Evolutionary conservation across 116 monocot genomes (phyloP), one percentile per base, ranked within the genome.

Genomic region (Zostera marina): DNA sequence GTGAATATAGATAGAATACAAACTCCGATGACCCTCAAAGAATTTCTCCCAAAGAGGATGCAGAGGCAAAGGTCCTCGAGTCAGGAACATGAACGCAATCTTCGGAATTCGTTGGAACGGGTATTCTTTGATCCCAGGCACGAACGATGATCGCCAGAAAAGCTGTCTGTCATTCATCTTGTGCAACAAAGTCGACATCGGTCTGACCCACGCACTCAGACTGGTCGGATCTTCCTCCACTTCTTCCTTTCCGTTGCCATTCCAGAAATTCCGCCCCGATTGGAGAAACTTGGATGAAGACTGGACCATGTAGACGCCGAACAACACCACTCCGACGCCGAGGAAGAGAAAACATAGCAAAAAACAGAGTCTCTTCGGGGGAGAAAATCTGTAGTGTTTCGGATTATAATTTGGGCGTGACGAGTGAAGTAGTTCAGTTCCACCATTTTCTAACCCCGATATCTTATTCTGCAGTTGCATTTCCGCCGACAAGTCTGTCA

Each of bases 71-170:
- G 81, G 84, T 42, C 93, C 93, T 13, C 68, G 72, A 0, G 84
- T 76, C 53, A 93, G 56, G 73, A 88, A 93, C 84, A 93, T 77
- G 57, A 93, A 88, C 8, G 93, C 88, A 25, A 88, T 69, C 68
- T 84, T 93, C n/a, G 93, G 93, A 15, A 70, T 60, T 68, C 93
- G 68, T 60, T 61, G 54, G 54, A 79, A 93, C 11, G 93, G 93
- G 60, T 81, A 93, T 48, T 69, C 63, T 44, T 66, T 70, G 63
- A 81, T 59, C 64, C 59, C 70, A 16, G 93, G 84, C 43, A 68
- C 68, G 51, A 88, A 61, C 7, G 88, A 87, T 8, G 93, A 88
- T 5, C 81, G 72, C 93, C 93, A 93, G 41, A 88, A 66, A 13
- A 93, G 81, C 74, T 93, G 81, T 19, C 77, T 79, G 45, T 93